Base-by-base conservation (phyloP, 495 filamentous ascomycete genomes). In the Podospora conica region DNA sequence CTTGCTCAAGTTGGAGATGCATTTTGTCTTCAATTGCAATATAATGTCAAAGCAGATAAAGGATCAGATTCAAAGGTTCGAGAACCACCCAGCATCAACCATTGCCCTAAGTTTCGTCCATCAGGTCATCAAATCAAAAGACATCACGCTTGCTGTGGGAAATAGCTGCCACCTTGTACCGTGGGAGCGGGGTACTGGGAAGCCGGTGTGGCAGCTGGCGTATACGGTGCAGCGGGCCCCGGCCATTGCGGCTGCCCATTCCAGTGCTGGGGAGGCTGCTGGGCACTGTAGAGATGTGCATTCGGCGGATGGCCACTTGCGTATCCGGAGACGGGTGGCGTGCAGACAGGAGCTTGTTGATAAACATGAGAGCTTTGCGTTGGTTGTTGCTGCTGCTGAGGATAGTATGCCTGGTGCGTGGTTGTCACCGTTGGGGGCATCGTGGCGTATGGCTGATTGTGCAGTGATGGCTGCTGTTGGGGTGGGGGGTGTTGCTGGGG, bases 181-280 rank as follows among this genome's bases (percentile, higher is more conserved):
- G 22, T 48, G 23, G 61, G 48, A 22, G 9, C 56, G 15, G 40
- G 40, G 15, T 48, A 40, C 21, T 40, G 23, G 9, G 23, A 58
- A 53, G n/a, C 58, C 28, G 53, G 66, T n/a, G 23, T 61, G 3
- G 23, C 40, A 55, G 61, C 61, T 9, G 61, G 61, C 15, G 61
- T 63, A n/a, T 63, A 63, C 15, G 61, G 27, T 6, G 59, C 28
- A 9, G 53, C 33, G 20, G 31, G 61, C 5, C 22, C 25, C 3
- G 48, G 18, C 61, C 61, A 55, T 24, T 63, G 61, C 40, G 61
- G 33, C 40, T 63, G 61, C 8, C 61, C 61, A 22, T 27, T 63
- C 61, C 61, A 63, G 9, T 63, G 61, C 18, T 48, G 59, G 18
- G 27, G 58, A 9, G 27, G 58, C n/a, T 48, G 40, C 7, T 15